These are phyloP conservation scores for Barnettozyma californica DNA, from an alignment of 805 yeast genomes.

Conservation along the genomic window DNA sequence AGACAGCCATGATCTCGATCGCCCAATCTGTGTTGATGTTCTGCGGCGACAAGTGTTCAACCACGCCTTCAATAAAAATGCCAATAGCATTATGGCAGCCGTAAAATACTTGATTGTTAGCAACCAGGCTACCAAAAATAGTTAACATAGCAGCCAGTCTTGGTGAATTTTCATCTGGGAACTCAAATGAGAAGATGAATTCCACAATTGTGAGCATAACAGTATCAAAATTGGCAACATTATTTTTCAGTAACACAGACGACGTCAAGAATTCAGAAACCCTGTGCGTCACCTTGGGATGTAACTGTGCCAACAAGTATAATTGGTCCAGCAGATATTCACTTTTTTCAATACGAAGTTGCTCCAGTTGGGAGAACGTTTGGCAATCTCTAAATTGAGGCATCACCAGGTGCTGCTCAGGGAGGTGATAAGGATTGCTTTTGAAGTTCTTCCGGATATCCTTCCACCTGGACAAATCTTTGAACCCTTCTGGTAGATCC, in stretches of 20 bases:
- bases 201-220: constrained; percentile 34
- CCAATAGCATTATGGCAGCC: constrained; percentile 30
- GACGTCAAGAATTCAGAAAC: constrained; percentile 36
- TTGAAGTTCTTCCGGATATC: constrained; percentile 15
- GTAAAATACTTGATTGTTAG: constrained; percentile 33
- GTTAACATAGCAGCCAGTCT: constrained; percentile 36
- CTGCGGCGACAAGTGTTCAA: constrained; percentile 32
- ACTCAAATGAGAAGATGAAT: constrained; percentile 31
- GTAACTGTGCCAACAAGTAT: constrained; percentile 38
- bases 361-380: constrained; percentile 37
- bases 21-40: constrained; percentile 48
- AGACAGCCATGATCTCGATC: constrained; percentile 48
- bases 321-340: constrained; percentile 35
- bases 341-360: constrained; percentile 31
- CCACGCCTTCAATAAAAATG: constrained; percentile 33
- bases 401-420: constrained; percentile 27
- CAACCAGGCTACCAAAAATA: constrained; percentile 38
- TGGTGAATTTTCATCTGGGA: constrained; percentile 24
- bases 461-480: constrained; percentile 28
- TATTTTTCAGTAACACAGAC: constrained; percentile 32
- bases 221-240: constrained; percentile 29
- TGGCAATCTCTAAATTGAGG: constrained; percentile 35
- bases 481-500: constrained; percentile 23
- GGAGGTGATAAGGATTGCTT: constrained; percentile 21
- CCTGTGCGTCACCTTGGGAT: constrained; percentile 33